phyloP scores from a whole-genome alignment of 768 basidiomycete genomes.

The Leccinum subtestaceum region DNA sequence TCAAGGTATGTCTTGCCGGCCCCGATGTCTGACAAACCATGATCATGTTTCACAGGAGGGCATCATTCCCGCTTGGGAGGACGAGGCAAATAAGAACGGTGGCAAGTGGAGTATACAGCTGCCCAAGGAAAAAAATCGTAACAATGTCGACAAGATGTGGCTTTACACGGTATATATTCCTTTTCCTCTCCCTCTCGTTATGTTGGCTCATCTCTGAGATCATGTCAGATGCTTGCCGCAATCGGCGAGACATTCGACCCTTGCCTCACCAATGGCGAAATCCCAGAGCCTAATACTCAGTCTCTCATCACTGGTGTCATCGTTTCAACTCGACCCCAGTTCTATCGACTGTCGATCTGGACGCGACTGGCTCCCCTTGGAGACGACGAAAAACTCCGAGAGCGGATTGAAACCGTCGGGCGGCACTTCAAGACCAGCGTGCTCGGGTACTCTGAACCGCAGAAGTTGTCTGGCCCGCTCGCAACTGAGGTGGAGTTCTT shows the following conservation, averaged over 20 bases:
- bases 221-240: slow-evolving; percentile 90
- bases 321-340: slow-evolving; percentile 89
- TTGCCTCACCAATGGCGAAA: slow-evolving; percentile 52
- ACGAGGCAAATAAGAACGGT: slow-evolving; percentile 93
- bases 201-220: slow-evolving; percentile 2
- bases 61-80: slow-evolving; percentile 97
- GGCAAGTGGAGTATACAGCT: slow-evolving; percentile 99
- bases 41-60: slow-evolving; percentile 58
- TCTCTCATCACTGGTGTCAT: slow-evolving; percentile 91
- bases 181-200: neutral
- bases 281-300: slow-evolving; percentile 42
- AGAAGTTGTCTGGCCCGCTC: slow-evolving; percentile 78
- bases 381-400: slow-evolving; percentile 59
- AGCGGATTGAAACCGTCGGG: slow-evolving; percentile 82
- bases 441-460: slow-evolving; percentile 73
- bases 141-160: slow-evolving; percentile 92
- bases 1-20: slow-evolving; percentile 64
- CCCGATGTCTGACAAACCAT: neutral
- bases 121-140: slow-evolving; percentile 90
- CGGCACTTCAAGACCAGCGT: slow-evolving; percentile 90
- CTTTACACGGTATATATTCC: slow-evolving; percentile 76
- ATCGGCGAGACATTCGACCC: slow-evolving; percentile 99
- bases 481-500: slow-evolving; percentile 94
- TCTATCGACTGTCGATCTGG: slow-evolving; percentile 98
- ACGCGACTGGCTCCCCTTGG: slow-evolving; percentile 75